Percentiles rank a stretch among this genome's conserved stretches.
Evolutionary conservation across 192 early-diverging fungal species (phyloP).

Genomic region (Backusella tarrabulga): DNA sequence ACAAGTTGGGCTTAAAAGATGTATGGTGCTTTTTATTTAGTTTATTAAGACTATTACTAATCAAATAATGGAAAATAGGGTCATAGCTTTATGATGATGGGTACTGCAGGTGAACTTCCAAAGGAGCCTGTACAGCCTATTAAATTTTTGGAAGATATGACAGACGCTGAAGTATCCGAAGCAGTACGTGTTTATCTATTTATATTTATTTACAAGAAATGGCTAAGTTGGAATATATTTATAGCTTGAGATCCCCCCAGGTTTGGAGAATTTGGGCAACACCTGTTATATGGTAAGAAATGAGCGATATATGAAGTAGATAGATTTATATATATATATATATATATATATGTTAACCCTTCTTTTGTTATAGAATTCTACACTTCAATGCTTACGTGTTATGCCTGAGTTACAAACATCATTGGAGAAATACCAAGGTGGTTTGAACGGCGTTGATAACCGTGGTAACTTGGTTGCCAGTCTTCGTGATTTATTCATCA

Average conservation of each 20-base stretch:
- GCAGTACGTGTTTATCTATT: slow-evolving; percentile 54
- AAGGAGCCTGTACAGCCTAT: slow-evolving; percentile 70
- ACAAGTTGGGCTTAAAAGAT: slow-evolving; percentile 71
- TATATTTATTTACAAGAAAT: background rate
- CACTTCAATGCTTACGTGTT: slow-evolving; percentile 89
- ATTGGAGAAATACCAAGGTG: slow-evolving; percentile 48
- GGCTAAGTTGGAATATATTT: background rate
- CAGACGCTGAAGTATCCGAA: slow-evolving; percentile 79
- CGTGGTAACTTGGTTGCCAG: slow-evolving; percentile 65
- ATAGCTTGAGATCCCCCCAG: slow-evolving; percentile 87
- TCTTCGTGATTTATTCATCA: slow-evolving; percentile 70
- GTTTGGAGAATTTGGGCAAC: slow-evolving; percentile 90
- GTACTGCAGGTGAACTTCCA: slow-evolving; percentile 90
- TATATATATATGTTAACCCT: background rate
- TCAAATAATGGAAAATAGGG: slow-evolving; percentile 14
- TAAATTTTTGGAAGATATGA: slow-evolving; percentile 92
- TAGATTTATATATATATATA: too few relatives aligned
- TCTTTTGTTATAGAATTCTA: slow-evolving; percentile 64
- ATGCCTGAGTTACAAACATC: slow-evolving; percentile 78
- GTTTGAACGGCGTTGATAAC: slow-evolving; percentile 47
- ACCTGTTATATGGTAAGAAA: slow-evolving; percentile 75
- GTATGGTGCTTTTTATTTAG: slow-evolving; percentile 31
- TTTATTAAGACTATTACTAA: background rate
- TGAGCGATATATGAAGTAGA: background rate
- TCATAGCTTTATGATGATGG: slow-evolving; percentile 86